These are phyloP conservation scores for Podospora fimiseda DNA, from an alignment of 495 filamentous ascomycete species.

Conservation along the genomic window DNA sequence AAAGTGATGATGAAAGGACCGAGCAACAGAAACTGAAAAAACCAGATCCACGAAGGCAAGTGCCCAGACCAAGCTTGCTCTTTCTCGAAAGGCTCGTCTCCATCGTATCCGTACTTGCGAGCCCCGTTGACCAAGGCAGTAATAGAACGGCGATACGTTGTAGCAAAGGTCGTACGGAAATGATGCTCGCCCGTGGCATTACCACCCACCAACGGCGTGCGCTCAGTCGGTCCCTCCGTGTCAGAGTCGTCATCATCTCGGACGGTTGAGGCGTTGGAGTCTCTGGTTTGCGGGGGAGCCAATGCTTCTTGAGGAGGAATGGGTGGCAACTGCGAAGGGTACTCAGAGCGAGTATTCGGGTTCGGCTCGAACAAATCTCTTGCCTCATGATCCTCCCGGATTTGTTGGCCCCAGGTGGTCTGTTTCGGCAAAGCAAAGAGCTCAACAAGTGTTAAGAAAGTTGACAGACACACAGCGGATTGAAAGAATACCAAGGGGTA, in stretches of 20 bases:
- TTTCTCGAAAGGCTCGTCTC: constrained; percentile 52
- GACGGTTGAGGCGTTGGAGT: constrained; percentile 9
- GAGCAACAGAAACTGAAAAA: constrained; percentile 74
- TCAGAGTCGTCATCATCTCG: constrained; percentile 40
- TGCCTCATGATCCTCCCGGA: constrained; percentile 42
- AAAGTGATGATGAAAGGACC: constrained; percentile 72
- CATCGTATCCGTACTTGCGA: constrained; percentile 19
- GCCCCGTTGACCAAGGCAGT: constrained; percentile 32
- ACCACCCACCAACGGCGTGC: constrained; percentile 64
- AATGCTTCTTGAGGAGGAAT: constrained; percentile 15
- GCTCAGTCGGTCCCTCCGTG: constrained; percentile 60
- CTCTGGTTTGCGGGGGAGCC: constrained; percentile 8
- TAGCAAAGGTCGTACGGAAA: constrained; percentile 67
- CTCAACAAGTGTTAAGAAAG: constrained; percentile 67
- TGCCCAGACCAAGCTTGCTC: constrained; percentile 82
- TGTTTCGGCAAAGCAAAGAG: constrained; percentile 72
- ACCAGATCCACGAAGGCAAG: constrained; percentile 78
- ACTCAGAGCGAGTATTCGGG: constrained; percentile 25
- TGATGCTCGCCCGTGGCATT: constrained; percentile 33
- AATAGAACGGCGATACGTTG: constrained; percentile 47
- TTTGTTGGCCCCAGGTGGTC: constrained; percentile 50
- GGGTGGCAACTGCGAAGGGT: constrained; percentile 21
- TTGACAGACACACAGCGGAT: constrained; percentile 64
- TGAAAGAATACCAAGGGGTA: constrained; percentile 84
- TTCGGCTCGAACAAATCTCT: constrained; percentile 28